Percentiles rank a stretch among this genome's conserved stretches.
Conservation (phyloP, 208 protist species). For the Jaenimonas drosophilae region DNA sequence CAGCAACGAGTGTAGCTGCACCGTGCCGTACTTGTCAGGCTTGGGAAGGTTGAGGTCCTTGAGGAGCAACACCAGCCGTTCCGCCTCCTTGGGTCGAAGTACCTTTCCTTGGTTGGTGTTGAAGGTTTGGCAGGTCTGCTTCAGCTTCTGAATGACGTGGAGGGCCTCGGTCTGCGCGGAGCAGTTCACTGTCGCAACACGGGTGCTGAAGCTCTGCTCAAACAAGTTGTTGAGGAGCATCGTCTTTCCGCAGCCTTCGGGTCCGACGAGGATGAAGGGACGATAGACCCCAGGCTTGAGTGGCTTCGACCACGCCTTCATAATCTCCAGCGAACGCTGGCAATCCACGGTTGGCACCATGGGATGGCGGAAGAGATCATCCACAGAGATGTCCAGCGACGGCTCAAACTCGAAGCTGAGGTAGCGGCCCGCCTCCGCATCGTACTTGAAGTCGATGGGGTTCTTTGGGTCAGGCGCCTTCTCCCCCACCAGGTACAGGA, state of each 20-base stretch:
- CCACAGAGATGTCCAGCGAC: constrained; percentile 55
- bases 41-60: constrained; percentile 97
- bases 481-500: constrained; percentile 85
- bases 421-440: constrained; percentile 47
- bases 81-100: constrained; percentile 92
- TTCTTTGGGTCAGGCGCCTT: constrained; percentile 66
- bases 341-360: constrained; percentile 94
- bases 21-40: constrained; percentile 97
- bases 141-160: constrained; percentile 96
- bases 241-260: constrained; percentile 95
- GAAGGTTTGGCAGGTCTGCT: constrained; percentile 89
- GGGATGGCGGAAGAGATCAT: constrained; percentile 73
- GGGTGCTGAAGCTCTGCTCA: constrained; percentile 32
- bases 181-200: constrained; percentile 92
- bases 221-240: constrained; percentile 92
- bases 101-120: constrained; percentile 91
- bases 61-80: constrained; percentile 92
- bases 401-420: constrained; percentile 68
- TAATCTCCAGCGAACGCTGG: constrained; percentile 84
- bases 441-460: constrained; percentile 87
- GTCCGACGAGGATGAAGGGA: constrained; percentile 95
- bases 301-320: constrained; percentile 89
- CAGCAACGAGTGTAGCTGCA: constrained; percentile 94
- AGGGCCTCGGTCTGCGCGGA: constrained; percentile 91
- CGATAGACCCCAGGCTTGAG: constrained; percentile 63